These are phyloP conservation scores for Microglena sp. DNA, from an alignment of 139 green algal species.

Conservation along the genomic window DNA sequence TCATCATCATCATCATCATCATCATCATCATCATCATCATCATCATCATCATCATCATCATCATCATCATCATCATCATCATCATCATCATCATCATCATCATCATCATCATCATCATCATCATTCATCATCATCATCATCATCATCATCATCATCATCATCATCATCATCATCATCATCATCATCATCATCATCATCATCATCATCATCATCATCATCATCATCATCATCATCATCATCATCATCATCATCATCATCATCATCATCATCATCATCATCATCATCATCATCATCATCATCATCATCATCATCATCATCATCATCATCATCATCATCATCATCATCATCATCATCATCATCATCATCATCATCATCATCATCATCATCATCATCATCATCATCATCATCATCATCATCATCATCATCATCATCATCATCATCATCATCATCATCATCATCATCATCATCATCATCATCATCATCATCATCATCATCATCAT, in stretches of 20 bases:
- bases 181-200: neutral
- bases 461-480: neutral
- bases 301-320: neutral
- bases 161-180: neutral
- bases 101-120: no score
- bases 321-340: no score
- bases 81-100: neutral
- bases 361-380: neutral
- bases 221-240: neutral
- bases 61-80: neutral
- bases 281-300: constrained; percentile 2
- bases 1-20: no score
- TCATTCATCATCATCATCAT: neutral
- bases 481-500: neutral
- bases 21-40: neutral
- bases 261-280: constrained; percentile 3
- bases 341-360: neutral
- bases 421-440: neutral
- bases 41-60: neutral
- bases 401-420: neutral
- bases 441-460: neutral
- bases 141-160: neutral
- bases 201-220: neutral
- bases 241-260: neutral
- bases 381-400: neutral